Base-by-base conservation (phyloP, 2,329 filamentous ascomycete genomes). In the Myrmaecium sp. region DNA sequence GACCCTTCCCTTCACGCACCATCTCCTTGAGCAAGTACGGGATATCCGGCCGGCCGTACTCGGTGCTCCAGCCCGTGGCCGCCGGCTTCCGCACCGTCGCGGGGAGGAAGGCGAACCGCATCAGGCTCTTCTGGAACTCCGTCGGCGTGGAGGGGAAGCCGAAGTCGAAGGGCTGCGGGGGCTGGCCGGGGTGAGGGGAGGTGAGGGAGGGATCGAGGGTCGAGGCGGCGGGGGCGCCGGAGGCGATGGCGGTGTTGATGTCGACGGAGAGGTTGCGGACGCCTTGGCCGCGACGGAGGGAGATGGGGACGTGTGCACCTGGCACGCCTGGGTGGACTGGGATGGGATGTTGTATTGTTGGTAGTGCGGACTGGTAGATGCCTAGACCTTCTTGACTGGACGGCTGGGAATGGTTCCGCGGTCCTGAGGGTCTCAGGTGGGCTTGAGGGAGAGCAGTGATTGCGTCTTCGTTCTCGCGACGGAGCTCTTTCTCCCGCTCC, bases 21-120 rank as follows among this genome's bases (percentile, higher is more conserved):
- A 83, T 75, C 36, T 89, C 73, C 42, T 70, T 74, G 28, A 95
- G 64, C 69, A 92, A 81, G 48, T 76, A 86, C 1, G 80, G 76
- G 18, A 95, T 67, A 39, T 93, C 77, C 0, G 86, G 86, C 0
- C 86, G 70, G 11, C 83, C 83, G 50, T 94, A 94, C 53, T 94
- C 84, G 9, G 89, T 82, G 36, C 69, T 78, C 82, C 86, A 93
- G 29, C 83, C 80, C 37, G 81, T 75, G 27, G 60, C 59, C n/a
- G n/a, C n/a, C n/a, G n/a, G n/a, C 37, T 59, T 59, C 44, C 55
- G 52, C 33, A 58, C 41, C 5, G 56, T 50, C 2, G 56, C 58
- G 10, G 53, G 65, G 33, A 84, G 69, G 47, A 91, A 92, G 1
- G 83, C 83, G 45, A 89, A 93, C 10, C 82, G 77, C 72, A 92